Evolutionary conservation across 257 asterid species (phyloP), one percentile per base, ranked within the genome.

Genomic region (Coffea canephora): DNA sequence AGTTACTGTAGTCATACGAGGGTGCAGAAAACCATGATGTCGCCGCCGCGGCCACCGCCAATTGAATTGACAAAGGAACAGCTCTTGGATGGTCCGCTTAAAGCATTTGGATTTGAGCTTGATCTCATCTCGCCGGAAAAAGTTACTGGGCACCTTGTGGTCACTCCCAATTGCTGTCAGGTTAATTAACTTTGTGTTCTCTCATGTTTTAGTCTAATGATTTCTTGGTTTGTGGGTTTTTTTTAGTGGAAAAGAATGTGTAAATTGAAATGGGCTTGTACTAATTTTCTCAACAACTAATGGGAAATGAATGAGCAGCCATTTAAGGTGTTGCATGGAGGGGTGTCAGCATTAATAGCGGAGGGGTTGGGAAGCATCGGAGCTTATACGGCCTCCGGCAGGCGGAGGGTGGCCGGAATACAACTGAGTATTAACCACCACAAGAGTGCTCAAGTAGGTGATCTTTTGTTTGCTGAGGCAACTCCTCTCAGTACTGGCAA

Each of bases 311-410:
- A 50, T 19, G 11, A 3, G 5, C 73, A 77, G 80, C 80, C 80
- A 39, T 66, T 77, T 15, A 27, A 49, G 27, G 65, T 41, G 52
- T 77, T 77, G 80, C 66, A 48, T 66, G 80, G 80, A 48, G 80
- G 80, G n/a, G 80, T 77, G 65, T 77, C 80, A 15, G 80, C 80
- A 34, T 12, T 77, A 64, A 77, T 77, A 65, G 80, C 80, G n/a
- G 80, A 77, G 41, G 80, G 49, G 65, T 43, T 77, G 74, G 80
- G 74, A 36, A 77, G 80, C 50, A 67, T 65, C 1, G 80, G 80
- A 68, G 80, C 80, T 8, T 77, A 71, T 50, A 8, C 7, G 2
- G 74, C 80, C 19, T 48, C 74, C 50, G 73, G 73, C 23, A 77
- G 25, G 8, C 15, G 43, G 65, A 66, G 73, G 65, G 9, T 71